Evolutionary conservation across 352 stramenopile genomes (phyloP).

Genomic region (Phytopythium cucurbitacearum): DNA sequence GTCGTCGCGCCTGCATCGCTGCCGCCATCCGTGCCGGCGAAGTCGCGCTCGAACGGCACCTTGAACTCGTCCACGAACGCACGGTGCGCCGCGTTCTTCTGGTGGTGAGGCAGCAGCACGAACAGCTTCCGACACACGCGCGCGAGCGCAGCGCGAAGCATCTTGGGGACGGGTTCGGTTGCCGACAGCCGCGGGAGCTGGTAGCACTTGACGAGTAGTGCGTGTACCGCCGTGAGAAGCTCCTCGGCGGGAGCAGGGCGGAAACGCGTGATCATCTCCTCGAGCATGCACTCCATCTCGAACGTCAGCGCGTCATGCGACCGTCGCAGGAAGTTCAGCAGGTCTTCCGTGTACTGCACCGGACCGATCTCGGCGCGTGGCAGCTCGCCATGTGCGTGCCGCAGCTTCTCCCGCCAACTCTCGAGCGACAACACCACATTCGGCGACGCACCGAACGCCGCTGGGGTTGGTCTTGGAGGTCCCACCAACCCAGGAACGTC

Average conservation of each 20-base stretch:
- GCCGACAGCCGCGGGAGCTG: constrained; percentile 79
- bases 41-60: constrained; percentile 80
- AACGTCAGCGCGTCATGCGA: constrained; percentile 86
- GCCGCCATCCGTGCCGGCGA: constrained; percentile 33
- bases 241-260: constrained; percentile 96
- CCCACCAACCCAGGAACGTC: constrained; percentile 75
- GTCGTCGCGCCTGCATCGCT: constrained; percentile 32
- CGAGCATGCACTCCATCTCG: constrained; percentile 97
- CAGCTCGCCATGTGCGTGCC: constrained; percentile 25
- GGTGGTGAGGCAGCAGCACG: constrained; percentile 58
- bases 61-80: constrained; percentile 89
- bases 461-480: constrained; percentile 47
- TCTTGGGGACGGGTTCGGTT: constrained; percentile 79
- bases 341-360: constrained; percentile 88
- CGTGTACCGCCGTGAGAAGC: constrained; percentile 93
- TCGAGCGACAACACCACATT: constrained; percentile 67
- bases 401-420: constrained; percentile 62
- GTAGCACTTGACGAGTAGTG: constrained; percentile 94
- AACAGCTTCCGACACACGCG: constrained; percentile 94
- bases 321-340: constrained; percentile 95
- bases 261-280: constrained; percentile 98
- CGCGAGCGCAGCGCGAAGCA: constrained; percentile 87
- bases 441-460: constrained; percentile 62
- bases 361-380: constrained; percentile 72
- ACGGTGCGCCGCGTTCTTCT: constrained; percentile 87